Evolutionary conservation across 768 basidiomycete species (phyloP).

Genomic region (Serendipita sp.): DNA sequence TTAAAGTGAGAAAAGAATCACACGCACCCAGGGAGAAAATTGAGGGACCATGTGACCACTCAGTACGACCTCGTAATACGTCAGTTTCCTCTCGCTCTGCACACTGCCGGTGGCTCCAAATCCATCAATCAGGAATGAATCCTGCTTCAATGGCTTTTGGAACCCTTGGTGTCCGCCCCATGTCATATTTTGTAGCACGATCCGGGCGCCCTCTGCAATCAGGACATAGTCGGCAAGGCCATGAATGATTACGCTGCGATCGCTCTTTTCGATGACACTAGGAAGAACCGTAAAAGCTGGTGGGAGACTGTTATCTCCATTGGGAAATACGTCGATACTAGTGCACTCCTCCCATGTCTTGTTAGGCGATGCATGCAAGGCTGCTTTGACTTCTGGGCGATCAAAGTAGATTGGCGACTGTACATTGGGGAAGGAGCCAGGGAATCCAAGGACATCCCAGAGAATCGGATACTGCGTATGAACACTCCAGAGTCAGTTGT

Average conservation of each 20-base stretch:
- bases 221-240: constrained; percentile 59
- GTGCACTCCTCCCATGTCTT: constrained; percentile 53
- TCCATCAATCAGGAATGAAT: constrained; percentile 56
- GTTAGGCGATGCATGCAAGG: constrained; percentile 52
- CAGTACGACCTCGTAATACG: constrained; percentile 48
- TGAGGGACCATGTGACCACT: constrained; percentile 66
- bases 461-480: constrained; percentile 36
- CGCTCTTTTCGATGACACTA: constrained; percentile 59
- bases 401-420: constrained; percentile 59
- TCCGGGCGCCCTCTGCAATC: constrained; percentile 50
- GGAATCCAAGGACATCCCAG: constrained; percentile 76
- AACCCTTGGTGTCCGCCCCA: constrained; percentile 55
- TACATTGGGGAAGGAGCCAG: constrained; percentile 30
- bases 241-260: constrained; percentile 51
- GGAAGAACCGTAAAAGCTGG: constrained; percentile 52
- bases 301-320: constrained; percentile 45
- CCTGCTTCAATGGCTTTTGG: constrained; percentile 47
- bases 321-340: constrained; percentile 40
- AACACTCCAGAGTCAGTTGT: not conserved
- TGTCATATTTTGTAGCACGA: constrained; percentile 45
- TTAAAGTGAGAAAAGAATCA: not conserved
- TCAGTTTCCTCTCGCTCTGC: constrained; percentile 49
- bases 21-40: constrained; percentile 44
- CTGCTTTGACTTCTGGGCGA: constrained; percentile 47
- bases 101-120: constrained; percentile 50